Evolutionary conservation across 1,284 basidiomycete genomes (phyloP).

Genomic region (Apiotrichum sp.): DNA sequence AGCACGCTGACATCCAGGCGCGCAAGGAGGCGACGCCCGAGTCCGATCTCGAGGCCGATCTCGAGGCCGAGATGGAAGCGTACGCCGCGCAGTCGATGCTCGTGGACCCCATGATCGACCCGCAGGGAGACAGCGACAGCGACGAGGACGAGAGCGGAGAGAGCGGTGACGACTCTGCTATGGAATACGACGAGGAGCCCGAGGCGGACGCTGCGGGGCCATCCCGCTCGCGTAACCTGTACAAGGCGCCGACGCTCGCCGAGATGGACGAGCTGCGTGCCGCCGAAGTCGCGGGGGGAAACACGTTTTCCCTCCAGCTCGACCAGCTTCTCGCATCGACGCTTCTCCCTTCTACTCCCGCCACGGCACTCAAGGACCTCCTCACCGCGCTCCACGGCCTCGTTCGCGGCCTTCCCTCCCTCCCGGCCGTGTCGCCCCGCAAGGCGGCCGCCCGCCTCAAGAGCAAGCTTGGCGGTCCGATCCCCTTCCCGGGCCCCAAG

Average conservation of each 20-base stretch:
- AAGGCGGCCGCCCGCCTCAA: constrained; percentile 60
- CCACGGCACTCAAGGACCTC: constrained; percentile 57
- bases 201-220: constrained; percentile 26
- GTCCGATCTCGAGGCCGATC: constrained; percentile 16
- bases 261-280: constrained; percentile 57
- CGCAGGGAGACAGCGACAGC: constrained; percentile 5
- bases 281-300: constrained; percentile 31
- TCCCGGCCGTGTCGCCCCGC: constrained; percentile 57
- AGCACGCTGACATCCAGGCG: constrained; percentile 2
- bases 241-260: constrained; percentile 52
- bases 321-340: constrained; percentile 70
- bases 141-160: constrained; percentile 3
- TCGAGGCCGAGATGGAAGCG: constrained; percentile 7
- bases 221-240: constrained; percentile 36
- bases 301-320: constrained; percentile 53
- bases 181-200: constrained; percentile 32
- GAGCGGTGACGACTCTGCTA: constrained; percentile 21
- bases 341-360: constrained; percentile 53
- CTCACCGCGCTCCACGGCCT: constrained; percentile 72
- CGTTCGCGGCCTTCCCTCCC: constrained; percentile 51
- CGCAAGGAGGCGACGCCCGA: constrained; percentile 8
- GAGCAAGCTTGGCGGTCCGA: constrained; percentile 48
- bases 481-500: constrained; percentile 54
- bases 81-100: constrained; percentile 14
- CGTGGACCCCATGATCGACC: constrained; percentile 22